Conservation (phyloP, 139 green algal genomes). For the Cymbomonas tetramitiformis region DNA sequence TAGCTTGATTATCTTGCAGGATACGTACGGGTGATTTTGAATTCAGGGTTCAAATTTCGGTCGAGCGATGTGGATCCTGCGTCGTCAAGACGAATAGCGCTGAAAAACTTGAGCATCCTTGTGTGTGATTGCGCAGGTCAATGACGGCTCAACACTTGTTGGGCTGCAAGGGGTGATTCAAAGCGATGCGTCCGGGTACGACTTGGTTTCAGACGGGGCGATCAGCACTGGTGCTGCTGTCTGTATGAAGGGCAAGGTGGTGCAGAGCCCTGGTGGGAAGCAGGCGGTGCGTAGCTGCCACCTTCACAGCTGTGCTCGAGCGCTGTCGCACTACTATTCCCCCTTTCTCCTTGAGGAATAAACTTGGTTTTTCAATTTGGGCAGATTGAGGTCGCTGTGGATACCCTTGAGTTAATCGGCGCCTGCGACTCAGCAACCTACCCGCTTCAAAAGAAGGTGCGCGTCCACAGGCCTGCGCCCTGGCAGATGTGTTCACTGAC, state of each 20-base stretch:
- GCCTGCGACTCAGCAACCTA: constrained; percentile 44
- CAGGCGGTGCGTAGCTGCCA: constrained; percentile 32
- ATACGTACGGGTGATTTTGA: no score
- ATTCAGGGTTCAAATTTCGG: no score
- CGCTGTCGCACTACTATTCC: not conserved
- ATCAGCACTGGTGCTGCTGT: constrained; percentile 69
- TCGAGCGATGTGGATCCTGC: no score
- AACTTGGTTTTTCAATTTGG: no score
- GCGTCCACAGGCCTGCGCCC: no score
- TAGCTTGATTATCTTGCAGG: no score
- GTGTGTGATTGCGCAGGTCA: constrained; percentile 77
- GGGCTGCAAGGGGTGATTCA: constrained; percentile 24
- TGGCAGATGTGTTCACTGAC: no score
- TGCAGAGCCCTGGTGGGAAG: constrained; percentile 69
- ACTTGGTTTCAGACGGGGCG: constrained; percentile 19
- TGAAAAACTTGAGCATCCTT: constrained; percentile 24
- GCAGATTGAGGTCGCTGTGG: constrained; percentile 9
- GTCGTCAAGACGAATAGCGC: not conserved
- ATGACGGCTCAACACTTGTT: constrained; percentile 64
- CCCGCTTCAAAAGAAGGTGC: constrained; percentile 93
- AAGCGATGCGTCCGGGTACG: not conserved
- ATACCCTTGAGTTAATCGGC: constrained; percentile 12
- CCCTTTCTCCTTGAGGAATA: not conserved
- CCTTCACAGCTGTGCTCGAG: not conserved
- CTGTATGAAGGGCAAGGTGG: constrained; percentile 65